Evolutionary conservation across 768 basidiomycete species (phyloP).

Genomic region (Lentinus tigrinus): DNA sequence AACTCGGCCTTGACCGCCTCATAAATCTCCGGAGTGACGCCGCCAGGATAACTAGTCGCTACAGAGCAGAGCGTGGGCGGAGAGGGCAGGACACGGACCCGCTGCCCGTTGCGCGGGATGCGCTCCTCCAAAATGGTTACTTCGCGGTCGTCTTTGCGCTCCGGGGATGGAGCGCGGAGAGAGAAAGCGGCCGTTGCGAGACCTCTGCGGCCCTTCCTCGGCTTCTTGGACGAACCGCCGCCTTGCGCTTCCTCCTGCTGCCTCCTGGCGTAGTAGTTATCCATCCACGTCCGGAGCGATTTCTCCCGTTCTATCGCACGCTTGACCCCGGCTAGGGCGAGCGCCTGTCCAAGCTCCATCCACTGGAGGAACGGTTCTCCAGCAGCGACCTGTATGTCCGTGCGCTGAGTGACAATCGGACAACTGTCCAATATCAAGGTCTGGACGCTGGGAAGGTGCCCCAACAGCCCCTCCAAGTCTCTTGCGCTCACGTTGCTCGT

Average conservation of each 20-base stretch:
- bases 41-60: constrained; percentile 36
- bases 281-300: constrained; percentile 51
- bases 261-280: constrained; percentile 21
- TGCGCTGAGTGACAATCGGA: constrained; percentile 24
- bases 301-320: constrained; percentile 69
- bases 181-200: constrained; percentile 68
- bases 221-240: background rate
- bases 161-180: constrained; percentile 30
- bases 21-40: constrained; percentile 34
- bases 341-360: constrained; percentile 56
- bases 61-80: constrained; percentile 49
- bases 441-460: constrained; percentile 48
- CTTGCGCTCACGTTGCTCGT: constrained; percentile 56
- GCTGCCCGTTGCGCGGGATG: constrained; percentile 25
- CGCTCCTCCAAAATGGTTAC: background rate
- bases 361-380: constrained; percentile 52
- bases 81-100: constrained; percentile 58
- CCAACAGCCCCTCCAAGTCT: constrained; percentile 55
- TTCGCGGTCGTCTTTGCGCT: background rate
- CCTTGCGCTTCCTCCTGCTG: background rate
- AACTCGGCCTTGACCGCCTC: constrained; percentile 50
- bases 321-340: constrained; percentile 60
- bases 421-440: constrained; percentile 76
- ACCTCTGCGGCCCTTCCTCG: constrained; percentile 47
- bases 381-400: constrained; percentile 48